Evolutionary conservation across 208 protist species (phyloP).

Genomic region (Polymyxa betae): DNA sequence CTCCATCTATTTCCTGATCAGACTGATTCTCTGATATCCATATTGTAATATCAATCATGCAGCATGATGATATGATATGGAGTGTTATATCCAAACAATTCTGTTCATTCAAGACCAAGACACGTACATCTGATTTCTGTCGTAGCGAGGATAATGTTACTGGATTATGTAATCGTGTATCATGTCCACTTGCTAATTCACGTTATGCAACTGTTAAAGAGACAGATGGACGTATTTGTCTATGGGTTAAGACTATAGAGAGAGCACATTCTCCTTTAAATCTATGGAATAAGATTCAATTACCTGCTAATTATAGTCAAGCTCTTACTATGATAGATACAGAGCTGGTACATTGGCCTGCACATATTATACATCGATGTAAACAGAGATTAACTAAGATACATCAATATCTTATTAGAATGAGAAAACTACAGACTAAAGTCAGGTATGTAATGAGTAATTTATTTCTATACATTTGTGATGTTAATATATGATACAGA

Average conservation of each 20-base stretch:
- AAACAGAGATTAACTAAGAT: conserved; percentile 97
- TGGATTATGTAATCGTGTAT: conserved; percentile 91
- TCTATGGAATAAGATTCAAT: conserved; percentile 96
- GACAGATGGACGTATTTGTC: not conserved
- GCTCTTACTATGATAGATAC: conserved; percentile 89
- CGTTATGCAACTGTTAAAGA: conserved; percentile 84
- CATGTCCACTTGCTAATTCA: conserved; percentile 97
- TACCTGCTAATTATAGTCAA: conserved; percentile 91
- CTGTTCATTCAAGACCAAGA: conserved; percentile 83
- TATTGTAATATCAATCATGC: too few relatives aligned
- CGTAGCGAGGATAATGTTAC: conserved; percentile 97
- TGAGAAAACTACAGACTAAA: conserved; percentile 89
- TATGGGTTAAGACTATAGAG: conserved; percentile 92
- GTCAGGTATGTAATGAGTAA: conserved; percentile 23
- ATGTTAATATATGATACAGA: conserved; percentile 19
- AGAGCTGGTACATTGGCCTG: conserved; percentile 68
- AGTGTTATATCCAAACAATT: conserved; percentile 79
- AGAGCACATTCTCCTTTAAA: conserved; percentile 93
- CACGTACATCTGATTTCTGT: conserved; percentile 89
- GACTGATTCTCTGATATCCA: too few relatives aligned
- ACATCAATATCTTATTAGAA: conserved; percentile 95
- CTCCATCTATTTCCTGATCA: too few relatives aligned
- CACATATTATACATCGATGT: conserved; percentile 87
- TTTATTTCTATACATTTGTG: not conserved
- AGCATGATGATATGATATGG: conserved; percentile 82